Evolutionary conservation across 2,329 filamentous ascomycete species (phyloP), one percentile per base, ranked within the genome.

Genomic region (Nothophaeocryptopus gaeumannii): DNA sequence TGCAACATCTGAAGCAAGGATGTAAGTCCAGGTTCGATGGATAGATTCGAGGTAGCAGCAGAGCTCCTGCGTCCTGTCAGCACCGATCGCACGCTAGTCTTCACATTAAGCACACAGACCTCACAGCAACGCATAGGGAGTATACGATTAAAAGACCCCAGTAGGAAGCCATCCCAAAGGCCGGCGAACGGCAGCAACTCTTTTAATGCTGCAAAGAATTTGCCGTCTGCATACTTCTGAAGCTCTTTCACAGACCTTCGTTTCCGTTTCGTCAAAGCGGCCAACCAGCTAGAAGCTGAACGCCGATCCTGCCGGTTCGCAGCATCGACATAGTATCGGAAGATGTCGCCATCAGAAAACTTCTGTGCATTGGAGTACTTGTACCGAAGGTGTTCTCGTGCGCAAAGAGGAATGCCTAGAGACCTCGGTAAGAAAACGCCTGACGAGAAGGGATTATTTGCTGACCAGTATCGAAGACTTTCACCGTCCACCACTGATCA

Each of bases 401-500:
- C n/a, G n/a, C n/a, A n/a, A n/a, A n/a, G n/a, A n/a, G n/a, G n/a
- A n/a, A n/a, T n/a, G n/a, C n/a, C n/a, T n/a, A n/a, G n/a, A n/a
- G n/a, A n/a, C n/a, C n/a, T n/a, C n/a, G n/a, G n/a, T n/a, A n/a
- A n/a, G n/a, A n/a, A n/a, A n/a, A n/a, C n/a, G n/a, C n/a, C n/a
- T n/a, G n/a, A n/a, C n/a, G n/a, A n/a, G n/a, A n/a, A n/a, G n/a
- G n/a, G n/a, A n/a, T n/a, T n/a, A n/a, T n/a, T n/a, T n/a, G n/a
- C n/a, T n/a, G n/a, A 39, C 36, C 14, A 39, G 36, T 20, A 20
- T 39, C 36, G 36, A 39, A 39, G 59, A 39, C 16, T 12, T 39
- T 39, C 14, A 39, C 36, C 14, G 9, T 12, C 36, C 14, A 39
- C 36, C 7, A 39, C 36, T 39, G 32, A 66, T 58, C 14, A n/a